Evolutionary conservation across 208 protist species (phyloP).

Genomic region (Borovskyia barvae): DNA sequence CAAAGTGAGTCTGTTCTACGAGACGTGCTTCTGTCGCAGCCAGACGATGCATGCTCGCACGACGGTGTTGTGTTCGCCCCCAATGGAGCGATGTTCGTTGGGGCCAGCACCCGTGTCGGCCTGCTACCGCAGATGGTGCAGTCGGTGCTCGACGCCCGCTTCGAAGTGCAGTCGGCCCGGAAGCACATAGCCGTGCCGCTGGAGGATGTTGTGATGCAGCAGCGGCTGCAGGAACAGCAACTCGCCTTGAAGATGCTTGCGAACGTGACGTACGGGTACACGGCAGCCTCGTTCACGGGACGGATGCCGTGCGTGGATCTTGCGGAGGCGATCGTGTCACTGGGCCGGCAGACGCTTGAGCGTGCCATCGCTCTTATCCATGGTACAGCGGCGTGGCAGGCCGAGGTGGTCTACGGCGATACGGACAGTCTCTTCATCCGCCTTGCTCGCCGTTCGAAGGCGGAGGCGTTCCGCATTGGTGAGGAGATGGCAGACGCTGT

Average conservation of each 20-base stretch:
- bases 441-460: conserved; percentile 44
- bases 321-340: conserved; percentile 95
- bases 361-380: conserved; percentile 95
- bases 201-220: conserved; percentile 47
- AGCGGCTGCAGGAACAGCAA: conserved; percentile 95
- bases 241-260: conserved; percentile 98
- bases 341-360: conserved; percentile 99
- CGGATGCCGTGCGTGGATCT: conserved; percentile 98
- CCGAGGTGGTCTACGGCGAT: conserved; percentile 99
- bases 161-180: conserved; percentile 77
- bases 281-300: conserved; percentile 97
- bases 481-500: conserved; percentile 80
- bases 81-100: conserved; percentile 80
- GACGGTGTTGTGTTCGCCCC: conserved; percentile 57
- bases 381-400: conserved; percentile 92
- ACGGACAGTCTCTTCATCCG: conserved; percentile 99
- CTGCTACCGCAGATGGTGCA: conserved; percentile 78
- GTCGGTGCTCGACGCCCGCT: conserved; percentile 74
- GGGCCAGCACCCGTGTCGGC: conserved; percentile 46
- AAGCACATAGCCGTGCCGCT: conserved; percentile 53
- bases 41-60: conserved; percentile 31
- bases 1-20: conserved; percentile 40
- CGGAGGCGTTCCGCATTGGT: conserved; percentile 68
- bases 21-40: conserved; percentile 88
- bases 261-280: conserved; percentile 99